phyloP scores from a whole-genome alignment of 768 basidiomycete species.

The Lentinus tigrinus region DNA sequence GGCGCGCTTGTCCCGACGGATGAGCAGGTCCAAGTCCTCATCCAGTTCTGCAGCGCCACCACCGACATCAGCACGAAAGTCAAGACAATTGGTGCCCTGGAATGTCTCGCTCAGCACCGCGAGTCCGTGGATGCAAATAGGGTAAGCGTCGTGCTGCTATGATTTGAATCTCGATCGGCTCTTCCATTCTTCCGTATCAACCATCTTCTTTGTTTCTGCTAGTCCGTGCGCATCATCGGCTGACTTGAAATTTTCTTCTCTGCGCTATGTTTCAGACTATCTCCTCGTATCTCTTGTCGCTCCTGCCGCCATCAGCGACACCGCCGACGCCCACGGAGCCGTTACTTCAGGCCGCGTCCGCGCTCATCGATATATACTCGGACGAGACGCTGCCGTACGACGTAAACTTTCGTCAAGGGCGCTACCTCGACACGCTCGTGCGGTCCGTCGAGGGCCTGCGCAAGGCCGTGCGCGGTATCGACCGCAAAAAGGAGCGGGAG shows the following conservation, averaged over 20 bases:
- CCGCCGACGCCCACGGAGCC: slow-evolving; percentile 59
- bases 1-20: slow-evolving; percentile 61
- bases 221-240: background rate
- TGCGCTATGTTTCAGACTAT: slow-evolving; percentile 46
- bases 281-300: slow-evolving; percentile 61
- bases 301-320: slow-evolving; percentile 47
- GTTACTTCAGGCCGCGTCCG: slow-evolving; percentile 74
- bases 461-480: slow-evolving; percentile 61
- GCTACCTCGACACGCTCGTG: slow-evolving; percentile 53
- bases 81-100: slow-evolving; percentile 82
- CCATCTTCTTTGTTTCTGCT: background rate
- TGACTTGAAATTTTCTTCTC: background rate
- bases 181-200: background rate
- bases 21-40: slow-evolving; percentile 62
- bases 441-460: slow-evolving; percentile 63
- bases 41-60: slow-evolving; percentile 60
- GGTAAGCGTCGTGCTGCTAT: slow-evolving; percentile 33
- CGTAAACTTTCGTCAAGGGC: slow-evolving; percentile 68
- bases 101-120: slow-evolving; percentile 75
- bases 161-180: background rate
- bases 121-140: slow-evolving; percentile 64
- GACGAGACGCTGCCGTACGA: slow-evolving; percentile 84
- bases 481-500: slow-evolving; percentile 65
- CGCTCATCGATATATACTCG: slow-evolving; percentile 90
- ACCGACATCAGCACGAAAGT: slow-evolving; percentile 58